A percentile compares a stretch with the other conserved stretches of the same genome.
phyloP scores from a whole-genome alignment of 2,329 filamentous ascomycete genomes.

The Scedosporium aurantiacum region DNA sequence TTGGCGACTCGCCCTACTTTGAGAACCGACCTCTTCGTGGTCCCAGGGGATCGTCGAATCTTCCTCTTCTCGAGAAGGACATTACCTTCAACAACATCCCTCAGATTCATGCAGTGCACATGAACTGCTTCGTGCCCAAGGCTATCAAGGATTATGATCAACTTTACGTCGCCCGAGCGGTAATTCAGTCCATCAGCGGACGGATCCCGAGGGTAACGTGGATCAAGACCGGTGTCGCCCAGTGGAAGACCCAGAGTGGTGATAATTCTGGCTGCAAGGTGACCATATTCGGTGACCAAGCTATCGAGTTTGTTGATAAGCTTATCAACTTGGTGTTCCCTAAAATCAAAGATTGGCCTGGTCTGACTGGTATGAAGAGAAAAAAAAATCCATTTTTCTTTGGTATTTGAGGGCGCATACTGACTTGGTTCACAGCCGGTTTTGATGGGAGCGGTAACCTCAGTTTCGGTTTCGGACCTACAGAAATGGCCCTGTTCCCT shows the following conservation, averaged over 20 bases:
- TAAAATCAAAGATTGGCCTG: conserved; percentile 91
- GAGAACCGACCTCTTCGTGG: conserved; percentile 78
- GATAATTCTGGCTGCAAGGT: conserved; percentile 66
- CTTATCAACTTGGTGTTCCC: conserved; percentile 83
- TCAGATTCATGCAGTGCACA: conserved; percentile 65
- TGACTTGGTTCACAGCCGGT: conserved; percentile 28
- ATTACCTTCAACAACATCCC: conserved; percentile 80
- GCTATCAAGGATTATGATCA: conserved; percentile 61
- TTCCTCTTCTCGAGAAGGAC: conserved; percentile 61
- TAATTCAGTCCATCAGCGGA: conserved; percentile 77
- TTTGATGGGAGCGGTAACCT: conserved; percentile 87
- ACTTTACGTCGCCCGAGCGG: conserved; percentile 73
- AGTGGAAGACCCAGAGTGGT: conserved; percentile 64
- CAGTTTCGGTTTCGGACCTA: conserved; percentile 64
- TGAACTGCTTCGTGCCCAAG: conserved; percentile 64
- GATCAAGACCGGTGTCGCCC: conserved; percentile 57
- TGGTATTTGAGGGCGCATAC: neutral
- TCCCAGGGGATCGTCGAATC: conserved; percentile 62
- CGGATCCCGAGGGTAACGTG: conserved; percentile 59
- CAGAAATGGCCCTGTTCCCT: conserved; percentile 74
- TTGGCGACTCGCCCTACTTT: conserved; percentile 85
- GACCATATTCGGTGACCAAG: conserved; percentile 66
- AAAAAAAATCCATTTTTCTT: neutral
- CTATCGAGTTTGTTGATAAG: conserved; percentile 86
- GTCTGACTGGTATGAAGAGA: conserved; percentile 32